phyloP scores from a whole-genome alignment of 306 rosid species.

The Benincasa hispida region DNA sequence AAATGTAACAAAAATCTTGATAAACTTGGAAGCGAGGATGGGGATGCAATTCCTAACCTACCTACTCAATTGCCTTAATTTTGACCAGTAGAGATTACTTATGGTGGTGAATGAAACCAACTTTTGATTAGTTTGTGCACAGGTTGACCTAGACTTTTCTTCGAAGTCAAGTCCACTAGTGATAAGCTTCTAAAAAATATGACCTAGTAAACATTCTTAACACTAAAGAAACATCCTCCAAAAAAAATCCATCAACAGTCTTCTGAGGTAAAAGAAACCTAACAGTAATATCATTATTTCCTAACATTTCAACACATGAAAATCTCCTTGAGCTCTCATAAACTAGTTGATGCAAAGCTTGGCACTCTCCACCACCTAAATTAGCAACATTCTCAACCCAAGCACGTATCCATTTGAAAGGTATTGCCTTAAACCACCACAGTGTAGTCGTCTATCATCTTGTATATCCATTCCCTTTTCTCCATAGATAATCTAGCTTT shows the following conservation, averaged over 20 bases:
- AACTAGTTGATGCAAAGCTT: background rate
- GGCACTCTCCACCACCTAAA: background rate
- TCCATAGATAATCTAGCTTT: background rate
- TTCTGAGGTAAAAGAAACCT: background rate
- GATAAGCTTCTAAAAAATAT: background rate
- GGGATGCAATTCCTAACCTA: background rate
- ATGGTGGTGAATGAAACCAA: background rate
- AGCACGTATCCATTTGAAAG: background rate
- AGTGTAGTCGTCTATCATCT: background rate
- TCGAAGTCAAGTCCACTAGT: background rate
- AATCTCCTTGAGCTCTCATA: background rate
- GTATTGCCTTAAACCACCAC: background rate
- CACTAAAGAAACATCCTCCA: background rate
- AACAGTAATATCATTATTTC: background rate
- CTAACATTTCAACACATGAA: background rate
- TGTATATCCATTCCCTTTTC: background rate
- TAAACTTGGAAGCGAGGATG: background rate
- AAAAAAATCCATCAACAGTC: background rate
- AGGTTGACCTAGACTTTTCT: background rate
- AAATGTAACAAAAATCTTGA: background rate
- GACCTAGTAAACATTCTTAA: background rate
- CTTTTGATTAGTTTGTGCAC: background rate
- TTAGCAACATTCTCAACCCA: background rate
- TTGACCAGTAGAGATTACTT: background rate
- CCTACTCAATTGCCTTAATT: background rate